Conservation (phyloP, 2,329 filamentous ascomycete species). For the Paracorniculantispora psalliotae region DNA sequence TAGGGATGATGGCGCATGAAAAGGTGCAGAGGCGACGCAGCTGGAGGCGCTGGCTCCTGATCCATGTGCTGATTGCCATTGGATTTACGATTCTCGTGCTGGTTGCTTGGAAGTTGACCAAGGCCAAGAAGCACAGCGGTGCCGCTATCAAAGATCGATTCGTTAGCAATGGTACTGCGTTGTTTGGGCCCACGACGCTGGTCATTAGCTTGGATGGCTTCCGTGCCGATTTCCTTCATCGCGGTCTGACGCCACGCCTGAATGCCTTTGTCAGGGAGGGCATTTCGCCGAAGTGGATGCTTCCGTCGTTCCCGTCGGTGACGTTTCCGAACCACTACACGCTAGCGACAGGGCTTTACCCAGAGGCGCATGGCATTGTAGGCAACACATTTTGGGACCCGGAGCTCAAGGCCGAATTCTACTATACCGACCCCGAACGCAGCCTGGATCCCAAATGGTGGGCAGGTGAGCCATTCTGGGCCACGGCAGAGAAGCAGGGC, state of each 20-base stretch:
- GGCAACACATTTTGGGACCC: constrained; percentile 96
- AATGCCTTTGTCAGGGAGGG: constrained; percentile 75
- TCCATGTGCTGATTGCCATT: constrained; percentile 47
- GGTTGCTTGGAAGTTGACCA: constrained; percentile 54
- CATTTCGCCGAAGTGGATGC: constrained; percentile 88
- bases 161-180: constrained; percentile 75
- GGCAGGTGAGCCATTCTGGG: constrained; percentile 91
- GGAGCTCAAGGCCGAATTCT: constrained; percentile 70
- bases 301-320: constrained; percentile 89
- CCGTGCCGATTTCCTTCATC: constrained; percentile 84
- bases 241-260: constrained; percentile 77
- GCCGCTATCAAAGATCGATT: constrained; percentile 17
- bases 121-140: constrained; percentile 35
- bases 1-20: constrained; percentile 43
- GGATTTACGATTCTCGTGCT: constrained; percentile 53
- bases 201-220: constrained; percentile 94
- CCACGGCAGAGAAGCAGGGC: constrained; percentile 79
- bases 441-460: constrained; percentile 90
- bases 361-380: constrained; percentile 87
- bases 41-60: constrained; percentile 51
- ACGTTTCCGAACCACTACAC: constrained; percentile 98
- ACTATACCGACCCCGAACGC: constrained; percentile 70
- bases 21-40: constrained; percentile 46
- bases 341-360: constrained; percentile 84
- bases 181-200: constrained; percentile 88